phyloP scores from a whole-genome alignment of 371 early-diverging fungal species.

The Chytridiales sp. region DNA sequence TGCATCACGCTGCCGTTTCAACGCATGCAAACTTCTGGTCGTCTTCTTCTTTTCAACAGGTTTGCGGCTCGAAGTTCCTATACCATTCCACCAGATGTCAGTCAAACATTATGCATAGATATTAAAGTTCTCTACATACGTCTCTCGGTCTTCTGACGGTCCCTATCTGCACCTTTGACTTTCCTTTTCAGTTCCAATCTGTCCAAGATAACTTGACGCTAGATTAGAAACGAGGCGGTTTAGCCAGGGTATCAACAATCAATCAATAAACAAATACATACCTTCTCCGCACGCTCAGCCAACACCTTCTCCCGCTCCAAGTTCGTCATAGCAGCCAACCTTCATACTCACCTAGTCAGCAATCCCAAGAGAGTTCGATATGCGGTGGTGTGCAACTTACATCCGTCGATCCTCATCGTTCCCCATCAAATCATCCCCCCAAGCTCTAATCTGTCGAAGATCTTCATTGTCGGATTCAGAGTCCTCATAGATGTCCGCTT shows the following conservation, averaged over 20 bases:
- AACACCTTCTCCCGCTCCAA: slow-evolving; percentile 21
- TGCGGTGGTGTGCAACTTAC: slow-evolving; percentile 1
- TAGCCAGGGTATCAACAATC: neutral
- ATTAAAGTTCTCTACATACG: neutral
- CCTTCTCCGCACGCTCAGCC: slow-evolving; percentile 30
- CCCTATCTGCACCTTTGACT: slow-evolving; percentile 9
- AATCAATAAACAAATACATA: neutral
- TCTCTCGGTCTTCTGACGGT: slow-evolving; percentile 9
- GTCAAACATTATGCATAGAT: neutral
- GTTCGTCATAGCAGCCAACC: slow-evolving; percentile 24
- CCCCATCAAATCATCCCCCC: slow-evolving; percentile 35
- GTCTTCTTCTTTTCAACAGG: slow-evolving; percentile 12
- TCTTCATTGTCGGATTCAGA: slow-evolving; percentile 11
- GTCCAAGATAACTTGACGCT: slow-evolving; percentile 22
- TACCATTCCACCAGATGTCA: too few relatives aligned
- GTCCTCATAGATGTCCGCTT: neutral
- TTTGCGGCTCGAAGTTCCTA: slow-evolving; percentile 4
- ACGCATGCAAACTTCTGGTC: slow-evolving; percentile 10
- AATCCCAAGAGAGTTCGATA: neutral
- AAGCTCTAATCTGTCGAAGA: slow-evolving; percentile 8
- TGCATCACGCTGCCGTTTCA: slow-evolving; percentile 22
- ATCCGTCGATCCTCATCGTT: slow-evolving; percentile 24
- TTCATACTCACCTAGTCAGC: neutral
- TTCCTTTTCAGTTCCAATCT: slow-evolving; percentile 25
- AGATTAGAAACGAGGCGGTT: too few relatives aligned